Conservation (phyloP, 2,329 filamentous ascomycete species). For the Thielaviopsis ethacetica region DNA sequence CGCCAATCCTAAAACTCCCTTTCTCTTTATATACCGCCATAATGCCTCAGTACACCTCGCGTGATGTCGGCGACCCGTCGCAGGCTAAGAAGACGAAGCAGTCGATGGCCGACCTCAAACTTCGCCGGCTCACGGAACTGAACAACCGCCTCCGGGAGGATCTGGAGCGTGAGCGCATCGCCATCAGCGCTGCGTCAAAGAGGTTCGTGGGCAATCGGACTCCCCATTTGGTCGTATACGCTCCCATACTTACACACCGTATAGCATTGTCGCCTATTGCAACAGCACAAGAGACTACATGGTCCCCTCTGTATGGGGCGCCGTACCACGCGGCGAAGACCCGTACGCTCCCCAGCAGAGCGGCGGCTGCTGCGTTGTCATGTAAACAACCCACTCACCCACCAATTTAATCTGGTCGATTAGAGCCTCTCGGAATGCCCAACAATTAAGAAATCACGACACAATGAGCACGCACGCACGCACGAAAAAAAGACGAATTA, state of each 20-base stretch:
- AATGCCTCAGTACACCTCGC: constrained; percentile 51
- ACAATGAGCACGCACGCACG: neutral
- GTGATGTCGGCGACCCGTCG: constrained; percentile 50
- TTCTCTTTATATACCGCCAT: constrained; percentile 17
- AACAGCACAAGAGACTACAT: constrained; percentile 98
- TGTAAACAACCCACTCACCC: constrained; percentile 38
- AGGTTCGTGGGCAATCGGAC: constrained; percentile 38
- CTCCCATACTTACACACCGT: constrained; percentile 2
- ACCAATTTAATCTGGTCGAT: neutral
- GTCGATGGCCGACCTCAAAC: constrained; percentile 96
- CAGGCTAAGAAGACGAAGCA: constrained; percentile 88
- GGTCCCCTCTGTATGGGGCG: constrained; percentile 94
- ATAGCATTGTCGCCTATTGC: constrained; percentile 92
- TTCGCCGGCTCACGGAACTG: constrained; percentile 87
- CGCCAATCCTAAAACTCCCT: neutral
- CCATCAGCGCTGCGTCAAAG: constrained; percentile 82
- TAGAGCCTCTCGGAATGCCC: neutral
- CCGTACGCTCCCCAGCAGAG: constrained; percentile 95
- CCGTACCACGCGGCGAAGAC: constrained; percentile 86
- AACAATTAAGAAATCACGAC: neutral
- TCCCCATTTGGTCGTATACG: neutral
- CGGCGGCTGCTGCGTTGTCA: constrained; percentile 85
- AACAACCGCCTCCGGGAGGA: constrained; percentile 94
- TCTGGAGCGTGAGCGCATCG: constrained; percentile 85
- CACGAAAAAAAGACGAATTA: neutral